Conservation (phyloP, 2,329 filamentous ascomycete species). For the Dactylellina sp. region DNA sequence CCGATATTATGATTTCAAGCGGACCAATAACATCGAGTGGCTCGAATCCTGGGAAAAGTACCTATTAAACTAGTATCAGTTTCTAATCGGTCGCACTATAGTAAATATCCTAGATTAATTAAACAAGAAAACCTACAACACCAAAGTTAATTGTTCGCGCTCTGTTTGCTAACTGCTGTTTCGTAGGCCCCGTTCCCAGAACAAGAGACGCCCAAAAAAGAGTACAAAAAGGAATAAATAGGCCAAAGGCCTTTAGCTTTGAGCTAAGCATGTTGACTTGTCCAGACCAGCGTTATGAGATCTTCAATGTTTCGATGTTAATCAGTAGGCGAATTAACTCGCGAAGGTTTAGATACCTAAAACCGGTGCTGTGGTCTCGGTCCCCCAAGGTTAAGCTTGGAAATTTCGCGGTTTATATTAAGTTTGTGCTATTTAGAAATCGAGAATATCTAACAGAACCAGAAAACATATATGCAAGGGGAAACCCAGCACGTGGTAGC, state of each 20-base stretch:
- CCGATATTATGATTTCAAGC: constrained; percentile 64
- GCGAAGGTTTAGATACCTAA: too few species aligned
- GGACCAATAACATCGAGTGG: constrained; percentile 66
- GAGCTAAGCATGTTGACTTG: neutral
- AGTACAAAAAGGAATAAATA: neutral
- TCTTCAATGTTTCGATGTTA: too few species aligned
- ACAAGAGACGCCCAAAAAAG: neutral
- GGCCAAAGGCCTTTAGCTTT: neutral
- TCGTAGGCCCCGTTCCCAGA: constrained; percentile 8
- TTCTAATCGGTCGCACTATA: neutral
- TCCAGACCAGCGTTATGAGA: neutral
- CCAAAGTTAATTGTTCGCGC: constrained; percentile 13
- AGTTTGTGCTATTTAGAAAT: too few species aligned
- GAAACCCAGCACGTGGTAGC: neutral
- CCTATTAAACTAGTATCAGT: constrained; percentile 29
- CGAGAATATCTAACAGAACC: neutral
- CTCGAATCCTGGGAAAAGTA: constrained; percentile 65
- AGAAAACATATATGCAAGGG: neutral
- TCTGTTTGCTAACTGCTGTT: constrained; percentile 23
- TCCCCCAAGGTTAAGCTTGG: too few species aligned
- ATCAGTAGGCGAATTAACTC: too few species aligned
- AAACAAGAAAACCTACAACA: constrained; percentile 6
- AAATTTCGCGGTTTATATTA: neutral
- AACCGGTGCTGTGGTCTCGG: neutral
- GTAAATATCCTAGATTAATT: too few species aligned